Conservation (phyloP, 2,329 filamentous ascomycete species). For the Fusarium multiceps region DNA sequence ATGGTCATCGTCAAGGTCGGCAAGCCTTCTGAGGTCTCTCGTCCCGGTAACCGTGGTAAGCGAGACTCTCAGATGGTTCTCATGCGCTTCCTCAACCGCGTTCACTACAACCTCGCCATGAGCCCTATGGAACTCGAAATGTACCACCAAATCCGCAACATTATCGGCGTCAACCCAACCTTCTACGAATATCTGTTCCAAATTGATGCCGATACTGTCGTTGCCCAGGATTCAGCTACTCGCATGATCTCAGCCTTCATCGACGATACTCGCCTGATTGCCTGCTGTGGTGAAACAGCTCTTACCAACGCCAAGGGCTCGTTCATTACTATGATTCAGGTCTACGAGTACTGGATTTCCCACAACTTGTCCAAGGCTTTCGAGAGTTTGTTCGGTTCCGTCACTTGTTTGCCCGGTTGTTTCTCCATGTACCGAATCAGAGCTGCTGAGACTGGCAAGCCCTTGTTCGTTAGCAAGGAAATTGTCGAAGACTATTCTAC, state of each 20-base stretch:
- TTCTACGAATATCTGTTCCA: conserved; percentile 98
- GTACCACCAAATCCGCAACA: conserved; percentile 98
- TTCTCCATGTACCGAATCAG: conserved; percentile 99
- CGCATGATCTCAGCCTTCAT: conserved; percentile 93
- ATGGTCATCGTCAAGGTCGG: conserved; percentile 96
- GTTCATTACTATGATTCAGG: conserved; percentile 98
- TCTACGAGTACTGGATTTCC: conserved; percentile 99
- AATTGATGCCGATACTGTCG: conserved; percentile 97
- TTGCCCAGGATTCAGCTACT: conserved; percentile 87
- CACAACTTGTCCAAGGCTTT: conserved; percentile 98
- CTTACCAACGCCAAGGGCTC: conserved; percentile 93
- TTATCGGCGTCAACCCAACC: conserved; percentile 97
- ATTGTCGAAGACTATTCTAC: conserved; percentile 88
- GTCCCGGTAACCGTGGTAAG: conserved; percentile 97
- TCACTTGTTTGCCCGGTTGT: conserved; percentile 97
- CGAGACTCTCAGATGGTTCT: conserved; percentile 98
- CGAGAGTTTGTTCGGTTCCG: conserved; percentile 94
- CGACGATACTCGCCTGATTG: conserved; percentile 92
- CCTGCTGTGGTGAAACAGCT: conserved; percentile 92
- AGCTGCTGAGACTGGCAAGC: conserved; percentile 92
- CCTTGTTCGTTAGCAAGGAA: conserved; percentile 93
- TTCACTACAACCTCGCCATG: conserved; percentile 98
- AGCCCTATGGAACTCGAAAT: conserved; percentile 96
- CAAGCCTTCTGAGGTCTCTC: conserved; percentile 96
- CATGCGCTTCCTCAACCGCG: conserved; percentile 99